Evolutionary conservation across 2,329 filamentous ascomycete genomes (phyloP).

Genomic region (Pseudogymnoascus sp.): DNA sequence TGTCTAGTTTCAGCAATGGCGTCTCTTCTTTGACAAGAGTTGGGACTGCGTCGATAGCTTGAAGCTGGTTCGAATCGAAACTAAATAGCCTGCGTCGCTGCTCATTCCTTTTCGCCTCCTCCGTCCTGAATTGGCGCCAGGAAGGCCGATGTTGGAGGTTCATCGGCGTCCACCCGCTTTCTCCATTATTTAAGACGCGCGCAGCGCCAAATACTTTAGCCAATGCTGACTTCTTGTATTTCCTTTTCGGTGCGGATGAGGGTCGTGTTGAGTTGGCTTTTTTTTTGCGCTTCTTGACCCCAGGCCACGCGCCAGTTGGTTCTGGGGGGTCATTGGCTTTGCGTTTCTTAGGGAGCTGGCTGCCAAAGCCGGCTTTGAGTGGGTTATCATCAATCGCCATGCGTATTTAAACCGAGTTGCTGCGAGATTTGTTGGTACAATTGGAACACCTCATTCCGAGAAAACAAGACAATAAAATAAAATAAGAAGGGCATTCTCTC

Average conservation of each 20-base stretch:
- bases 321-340: neutral
- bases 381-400: neutral
- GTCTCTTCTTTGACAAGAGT: neutral
- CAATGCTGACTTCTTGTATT: slow-evolving; percentile 5
- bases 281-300: neutral
- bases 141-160: neutral
- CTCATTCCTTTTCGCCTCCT: slow-evolving; percentile 4
- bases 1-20: neutral
- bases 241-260: neutral
- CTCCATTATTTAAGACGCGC: neutral
- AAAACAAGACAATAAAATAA: neutral
- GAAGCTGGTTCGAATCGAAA: neutral
- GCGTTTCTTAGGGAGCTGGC: neutral
- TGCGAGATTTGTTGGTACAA: neutral
- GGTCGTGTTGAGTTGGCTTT: neutral
- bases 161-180: slow-evolving; percentile 1
- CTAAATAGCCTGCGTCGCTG: neutral
- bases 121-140: slow-evolving; percentile 2
- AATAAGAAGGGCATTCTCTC: neutral
- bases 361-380: neutral
- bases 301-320: neutral
- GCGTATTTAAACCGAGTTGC: neutral
- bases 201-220: neutral
- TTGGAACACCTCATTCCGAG: neutral
- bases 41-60: neutral